Percentiles rank a stretch among this genome's conserved stretches.
Evolutionary conservation across 129 eudicot species (phyloP).

Genomic region (Flaveria bidentis): DNA sequence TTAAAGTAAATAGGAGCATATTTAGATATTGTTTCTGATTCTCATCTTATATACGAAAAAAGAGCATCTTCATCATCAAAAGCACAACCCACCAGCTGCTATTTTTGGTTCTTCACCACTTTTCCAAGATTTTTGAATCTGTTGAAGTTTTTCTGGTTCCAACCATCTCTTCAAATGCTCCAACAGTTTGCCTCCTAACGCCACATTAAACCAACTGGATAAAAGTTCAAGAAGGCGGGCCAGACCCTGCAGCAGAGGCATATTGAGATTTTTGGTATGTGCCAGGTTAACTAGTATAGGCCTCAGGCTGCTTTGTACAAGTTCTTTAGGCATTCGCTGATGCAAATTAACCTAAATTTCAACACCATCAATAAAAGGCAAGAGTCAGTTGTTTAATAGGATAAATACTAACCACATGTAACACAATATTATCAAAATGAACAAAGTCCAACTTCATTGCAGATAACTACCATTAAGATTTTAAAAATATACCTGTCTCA

Average conservation of each 20-base stretch:
- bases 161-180: conserved; percentile 97
- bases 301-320: conserved; percentile 94
- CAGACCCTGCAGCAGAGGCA: conserved; percentile 97
- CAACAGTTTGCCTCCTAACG: conserved; percentile 86
- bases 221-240: conserved; percentile 95
- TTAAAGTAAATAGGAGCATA: conserved; percentile 6
- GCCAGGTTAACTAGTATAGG: conserved; percentile 95
- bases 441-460: conserved; percentile 9
- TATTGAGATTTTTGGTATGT: conserved; percentile 90
- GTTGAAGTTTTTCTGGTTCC: conserved; percentile 97
- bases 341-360: conserved; percentile 73
- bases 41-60: background rate
- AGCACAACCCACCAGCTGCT: conserved; percentile 79
- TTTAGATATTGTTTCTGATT: background rate
- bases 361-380: conserved; percentile 19
- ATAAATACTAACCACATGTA: conserved; percentile 5
- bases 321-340: conserved; percentile 99
- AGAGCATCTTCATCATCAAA: conserved; percentile 9
- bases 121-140: conserved; percentile 91
- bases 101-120: conserved; percentile 98
- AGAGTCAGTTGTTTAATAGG: conserved; percentile 21
- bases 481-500: conserved; percentile 66
- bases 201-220: conserved; percentile 95
- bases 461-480: background rate
- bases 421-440: background rate